Evolutionary conservation across 352 stramenopile species (phyloP).

Genomic region (Globisporangium abappressorium): DNA sequence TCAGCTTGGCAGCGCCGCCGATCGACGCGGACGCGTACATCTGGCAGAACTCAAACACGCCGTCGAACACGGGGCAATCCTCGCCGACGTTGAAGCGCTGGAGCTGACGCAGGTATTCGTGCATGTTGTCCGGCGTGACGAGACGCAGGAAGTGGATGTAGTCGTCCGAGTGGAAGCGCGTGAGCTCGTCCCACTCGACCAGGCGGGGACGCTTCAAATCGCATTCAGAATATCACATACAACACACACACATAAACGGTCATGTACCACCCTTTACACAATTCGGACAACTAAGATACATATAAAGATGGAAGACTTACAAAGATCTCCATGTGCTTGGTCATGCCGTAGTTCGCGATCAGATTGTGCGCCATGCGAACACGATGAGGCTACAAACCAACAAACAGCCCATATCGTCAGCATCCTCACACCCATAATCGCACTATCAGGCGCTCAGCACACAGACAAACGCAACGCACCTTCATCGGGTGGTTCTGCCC

Average conservation of each 20-base stretch:
- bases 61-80: constrained; percentile 99
- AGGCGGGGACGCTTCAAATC: constrained; percentile 86
- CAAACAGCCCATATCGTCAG: background rate
- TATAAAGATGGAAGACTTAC: constrained; percentile 39
- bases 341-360: constrained; percentile 99
- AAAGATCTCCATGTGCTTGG: constrained; percentile 99
- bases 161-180: constrained; percentile 99
- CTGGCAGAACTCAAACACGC: constrained; percentile 99
- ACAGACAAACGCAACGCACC: constrained; percentile 24
- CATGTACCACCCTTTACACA: background rate
- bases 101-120: constrained; percentile 92
- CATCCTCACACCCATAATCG: background rate
- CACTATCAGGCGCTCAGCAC: constrained; percentile 3
- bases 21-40: constrained; percentile 97
- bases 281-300: no score
- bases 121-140: constrained; percentile 99
- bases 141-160: constrained; percentile 99
- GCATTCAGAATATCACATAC: background rate
- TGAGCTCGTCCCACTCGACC: constrained; percentile 96
- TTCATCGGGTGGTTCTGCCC: constrained; percentile 93
- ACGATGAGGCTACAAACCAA: constrained; percentile 88
- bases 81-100: constrained; percentile 98
- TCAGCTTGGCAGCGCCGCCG: constrained; percentile 94
- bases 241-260: background rate
- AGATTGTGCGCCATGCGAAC: constrained; percentile 99